Evolutionary conservation across 129 eudicot species (phyloP).

Genomic region (Pulicaria dysenterica): DNA sequence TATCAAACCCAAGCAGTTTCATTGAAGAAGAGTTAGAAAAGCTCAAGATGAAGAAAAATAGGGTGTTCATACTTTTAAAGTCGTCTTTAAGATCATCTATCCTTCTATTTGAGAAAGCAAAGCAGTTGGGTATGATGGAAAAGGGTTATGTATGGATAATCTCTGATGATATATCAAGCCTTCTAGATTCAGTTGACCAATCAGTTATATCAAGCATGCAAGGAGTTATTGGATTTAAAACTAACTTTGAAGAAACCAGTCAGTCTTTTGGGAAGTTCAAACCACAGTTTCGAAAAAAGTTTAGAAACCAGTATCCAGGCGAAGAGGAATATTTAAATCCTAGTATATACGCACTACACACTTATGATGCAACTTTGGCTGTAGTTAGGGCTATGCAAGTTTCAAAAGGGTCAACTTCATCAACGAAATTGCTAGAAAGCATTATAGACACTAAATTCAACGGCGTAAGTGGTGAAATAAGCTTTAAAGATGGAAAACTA

Average conservation of each 20-base stretch:
- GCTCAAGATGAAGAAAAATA: conserved; percentile 40
- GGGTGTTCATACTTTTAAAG: conserved; percentile 47
- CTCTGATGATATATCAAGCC: conserved; percentile 54
- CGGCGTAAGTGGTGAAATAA: conserved; percentile 53
- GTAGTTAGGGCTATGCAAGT: conserved; percentile 28
- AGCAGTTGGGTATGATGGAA: conserved; percentile 57
- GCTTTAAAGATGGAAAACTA: conserved; percentile 48
- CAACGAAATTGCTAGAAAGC: conserved; percentile 10
- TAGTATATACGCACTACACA: conserved; percentile 44
- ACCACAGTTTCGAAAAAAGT: conserved; percentile 44
- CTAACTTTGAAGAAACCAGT: conserved; percentile 26
- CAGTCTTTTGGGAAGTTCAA: conserved; percentile 40
- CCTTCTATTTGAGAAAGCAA: conserved; percentile 53
- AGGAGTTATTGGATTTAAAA: conserved; percentile 64
- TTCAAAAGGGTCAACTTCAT: conserved; percentile 20
- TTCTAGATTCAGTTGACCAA: conserved; percentile 50
- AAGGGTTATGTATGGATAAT: conserved; percentile 68
- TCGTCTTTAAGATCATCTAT: conserved; percentile 44
- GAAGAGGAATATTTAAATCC: conserved; percentile 50
- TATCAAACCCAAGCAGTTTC: conserved; percentile 29
- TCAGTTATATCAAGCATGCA: conserved; percentile 55
- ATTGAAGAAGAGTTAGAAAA: conserved; percentile 41
- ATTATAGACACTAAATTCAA: conserved; percentile 28
- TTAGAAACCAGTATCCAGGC: conserved; percentile 46
- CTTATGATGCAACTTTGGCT: conserved; percentile 61